Percentiles rank a stretch among this genome's conserved stretches.
phyloP scores from a whole-genome alignment of 306 rosid species.

The Prunus mira region DNA sequence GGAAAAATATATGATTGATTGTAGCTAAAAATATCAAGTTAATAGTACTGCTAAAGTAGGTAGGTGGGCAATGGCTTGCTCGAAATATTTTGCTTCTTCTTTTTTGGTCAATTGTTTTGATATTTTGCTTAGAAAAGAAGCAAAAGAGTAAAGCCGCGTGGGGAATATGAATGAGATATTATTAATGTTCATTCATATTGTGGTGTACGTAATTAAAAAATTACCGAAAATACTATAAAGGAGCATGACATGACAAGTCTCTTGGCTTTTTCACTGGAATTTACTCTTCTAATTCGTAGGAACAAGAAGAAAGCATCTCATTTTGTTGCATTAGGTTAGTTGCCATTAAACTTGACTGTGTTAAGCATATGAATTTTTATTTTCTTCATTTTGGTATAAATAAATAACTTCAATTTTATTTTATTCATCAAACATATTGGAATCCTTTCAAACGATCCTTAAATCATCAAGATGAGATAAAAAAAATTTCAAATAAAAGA shows the following conservation, averaged over 20 bases:
- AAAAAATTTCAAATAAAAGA: too few species aligned
- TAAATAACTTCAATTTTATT: too few species aligned
- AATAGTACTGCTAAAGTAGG: neutral
- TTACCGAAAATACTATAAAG: neutral
- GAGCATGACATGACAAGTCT: neutral
- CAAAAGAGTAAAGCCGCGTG: neutral
- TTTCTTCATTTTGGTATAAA: too few species aligned
- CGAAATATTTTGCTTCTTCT: neutral
- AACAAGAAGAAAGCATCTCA: neutral
- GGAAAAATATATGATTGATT: neutral
- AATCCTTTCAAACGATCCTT: too few species aligned
- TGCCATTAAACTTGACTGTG: neutral
- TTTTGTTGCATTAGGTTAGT: too few species aligned
- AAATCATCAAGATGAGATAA: fast-evolving
- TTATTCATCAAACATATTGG: too few species aligned
- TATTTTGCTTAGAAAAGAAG: neutral
- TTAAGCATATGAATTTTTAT: too few species aligned
- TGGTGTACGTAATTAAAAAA: neutral
- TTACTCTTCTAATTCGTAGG: too few species aligned
- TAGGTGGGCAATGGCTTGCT: neutral
- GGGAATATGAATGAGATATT: neutral
- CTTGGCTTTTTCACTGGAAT: too few species aligned
- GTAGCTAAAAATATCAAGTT: neutral
- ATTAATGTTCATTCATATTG: neutral
- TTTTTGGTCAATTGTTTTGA: too few species aligned